Conservation (phyloP, 257 asterid species). For the Przewalskia tangutica region DNA sequence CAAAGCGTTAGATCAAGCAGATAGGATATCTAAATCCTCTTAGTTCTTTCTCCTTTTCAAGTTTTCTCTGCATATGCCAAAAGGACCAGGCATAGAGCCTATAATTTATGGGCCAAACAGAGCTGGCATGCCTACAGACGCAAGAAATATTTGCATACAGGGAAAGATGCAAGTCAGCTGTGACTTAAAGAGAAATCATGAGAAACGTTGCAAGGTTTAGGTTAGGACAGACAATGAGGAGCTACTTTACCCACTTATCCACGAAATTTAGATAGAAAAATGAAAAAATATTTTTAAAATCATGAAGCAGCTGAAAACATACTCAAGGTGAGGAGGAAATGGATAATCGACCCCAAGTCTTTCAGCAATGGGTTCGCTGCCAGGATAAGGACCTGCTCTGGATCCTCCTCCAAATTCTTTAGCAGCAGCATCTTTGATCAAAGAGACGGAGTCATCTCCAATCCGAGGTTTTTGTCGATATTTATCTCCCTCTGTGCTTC, state of each 20-base stretch:
- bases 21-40: not conserved
- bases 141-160: not conserved
- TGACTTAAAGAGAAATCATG: not conserved
- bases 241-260: not conserved
- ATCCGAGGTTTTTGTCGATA: conserved; percentile 19
- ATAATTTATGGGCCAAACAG: not conserved
- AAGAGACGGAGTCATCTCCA: conserved; percentile 17
- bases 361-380: conserved; percentile 60
- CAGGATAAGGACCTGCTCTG: conserved; percentile 9
- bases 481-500: conserved; percentile 25
- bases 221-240: not conserved
- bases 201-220: not conserved
- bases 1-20: not conserved
- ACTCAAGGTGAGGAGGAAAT: conserved; percentile 93
- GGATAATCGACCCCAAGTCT: conserved; percentile 88
- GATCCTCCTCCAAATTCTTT: conserved; percentile 22
- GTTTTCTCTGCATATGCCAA: not conserved
- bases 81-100: not conserved
- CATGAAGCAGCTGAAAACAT: conserved; percentile 22
- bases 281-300: not conserved
- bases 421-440: conserved; percentile 19
- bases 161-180: not conserved
- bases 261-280: not conserved
- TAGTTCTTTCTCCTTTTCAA: not conserved
- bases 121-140: not conserved